phyloP scores from a whole-genome alignment of 495 filamentous ascomycete species.

The Aspergillus campestris region DNA sequence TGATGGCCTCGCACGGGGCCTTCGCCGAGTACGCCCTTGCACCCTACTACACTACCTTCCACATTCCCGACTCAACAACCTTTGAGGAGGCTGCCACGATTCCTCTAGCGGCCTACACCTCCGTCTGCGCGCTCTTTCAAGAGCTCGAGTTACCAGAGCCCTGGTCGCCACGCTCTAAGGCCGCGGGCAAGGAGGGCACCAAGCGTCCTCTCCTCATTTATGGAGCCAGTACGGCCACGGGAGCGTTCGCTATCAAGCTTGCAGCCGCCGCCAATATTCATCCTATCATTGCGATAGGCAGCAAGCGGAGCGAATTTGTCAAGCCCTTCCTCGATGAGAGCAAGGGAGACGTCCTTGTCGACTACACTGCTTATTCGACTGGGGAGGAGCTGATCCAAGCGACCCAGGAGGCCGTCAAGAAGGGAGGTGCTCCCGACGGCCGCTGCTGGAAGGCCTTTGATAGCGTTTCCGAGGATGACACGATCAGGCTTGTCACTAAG shows the following conservation, averaged over 20 bases:
- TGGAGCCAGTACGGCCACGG: slow-evolving; percentile 57
- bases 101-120: slow-evolving; percentile 67
- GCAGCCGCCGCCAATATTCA: slow-evolving; percentile 57
- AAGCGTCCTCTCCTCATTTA: slow-evolving; percentile 59
- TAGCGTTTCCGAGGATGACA: too few relatives aligned
- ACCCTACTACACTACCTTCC: slow-evolving; percentile 59
- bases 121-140: slow-evolving; percentile 55
- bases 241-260: slow-evolving; percentile 59
- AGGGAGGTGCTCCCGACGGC: too few relatives aligned
- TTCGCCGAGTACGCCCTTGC: slow-evolving; percentile 67
- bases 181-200: too few relatives aligned
- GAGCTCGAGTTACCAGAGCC: too few relatives aligned
- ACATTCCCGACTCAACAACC: slow-evolving; percentile 50
- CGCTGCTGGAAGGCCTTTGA: too few relatives aligned
- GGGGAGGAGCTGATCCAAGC: too few relatives aligned
- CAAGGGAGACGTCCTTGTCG: slow-evolving; percentile 59
- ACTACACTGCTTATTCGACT: too few relatives aligned
- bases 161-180: too few relatives aligned
- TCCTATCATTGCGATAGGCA: slow-evolving; percentile 58
- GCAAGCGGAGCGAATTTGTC: slow-evolving; percentile 44
- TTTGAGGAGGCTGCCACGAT: slow-evolving; percentile 71
- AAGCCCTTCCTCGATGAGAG: slow-evolving; percentile 46
- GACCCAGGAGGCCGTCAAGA: too few relatives aligned
- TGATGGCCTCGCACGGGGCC: slow-evolving; percentile 44
- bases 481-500: too few relatives aligned